Evolutionary conservation across 2,329 filamentous ascomycete genomes (phyloP), one percentile per base, ranked within the genome.

Genomic region (Beauveria rudraprayagi): DNA sequence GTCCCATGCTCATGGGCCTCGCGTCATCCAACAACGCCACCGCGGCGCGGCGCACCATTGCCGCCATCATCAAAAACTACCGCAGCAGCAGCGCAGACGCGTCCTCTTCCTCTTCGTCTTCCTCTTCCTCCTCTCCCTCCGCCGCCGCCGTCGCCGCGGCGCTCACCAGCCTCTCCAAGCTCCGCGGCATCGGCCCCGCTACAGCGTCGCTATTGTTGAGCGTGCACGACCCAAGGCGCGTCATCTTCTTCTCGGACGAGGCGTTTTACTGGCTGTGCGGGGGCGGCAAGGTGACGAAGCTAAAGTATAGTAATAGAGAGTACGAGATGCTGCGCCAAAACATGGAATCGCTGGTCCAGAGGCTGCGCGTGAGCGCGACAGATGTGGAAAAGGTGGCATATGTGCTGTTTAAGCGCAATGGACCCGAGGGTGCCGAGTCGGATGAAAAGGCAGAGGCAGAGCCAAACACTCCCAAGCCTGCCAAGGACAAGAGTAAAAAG

Each of bases 161-260:
- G 3, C 69, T 90, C 7, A 77, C 78, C 3, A 72, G 74, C 1
- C 76, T 92, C 11, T 79, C 78, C 1, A 78, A 78, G 60, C 76
- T 94, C n/a, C 86, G 80, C 64, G 90, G 90, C 40, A 84, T 95
- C 63, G 90, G 90, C 0, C 89, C 90, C 1, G 90, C 90, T 8
- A 93, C 90, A 0, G 90, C 89, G 0, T 90, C 88, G 1, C 80
- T 94, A 37, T 74, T 93, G 1, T 79, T 94, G 3, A 82, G 86
- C 5, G 83, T 88, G 5, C 81, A 85, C 65, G 80, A 85, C 63
- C 80, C 86, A 0, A 71, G 77, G 0, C 73, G 75, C 14, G 78
- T 86, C 54, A 81, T 89, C 1, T 93, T 93, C 77, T 93, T 93
- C 73, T 89, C 86, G 2, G 91, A 95, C 68, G 90, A 94, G 72